Percentiles rank a stretch among this genome's conserved stretches.
Evolutionary conservation across 108 stramenopile species (phyloP).

Genomic region (Nitzschia sp.): DNA sequence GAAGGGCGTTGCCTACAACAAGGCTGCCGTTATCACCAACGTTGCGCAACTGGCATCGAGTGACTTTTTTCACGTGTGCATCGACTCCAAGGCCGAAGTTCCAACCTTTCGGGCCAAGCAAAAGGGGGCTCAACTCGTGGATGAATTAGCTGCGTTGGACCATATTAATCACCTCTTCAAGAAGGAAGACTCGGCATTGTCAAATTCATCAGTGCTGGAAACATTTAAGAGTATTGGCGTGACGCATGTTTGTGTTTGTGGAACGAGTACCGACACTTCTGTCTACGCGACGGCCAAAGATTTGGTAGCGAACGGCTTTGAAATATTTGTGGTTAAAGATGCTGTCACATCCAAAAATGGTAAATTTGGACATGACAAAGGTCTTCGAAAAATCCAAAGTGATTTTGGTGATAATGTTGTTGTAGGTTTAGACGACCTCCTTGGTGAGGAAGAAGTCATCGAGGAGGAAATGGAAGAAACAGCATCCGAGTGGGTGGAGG

Average conservation of each 20-base stretch:
- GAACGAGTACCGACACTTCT: constrained; percentile 17
- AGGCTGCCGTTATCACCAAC: constrained; percentile 13
- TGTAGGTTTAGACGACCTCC: constrained; percentile 15
- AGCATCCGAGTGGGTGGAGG: constrained; percentile 1
- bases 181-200: constrained; percentile 15
- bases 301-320: constrained; percentile 12
- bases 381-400: constrained; percentile 2
- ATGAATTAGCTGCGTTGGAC: constrained; percentile 4
- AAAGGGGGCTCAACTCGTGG: constrained; percentile 22
- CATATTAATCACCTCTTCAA: constrained; percentile 9
- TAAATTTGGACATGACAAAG: constrained; percentile 21
- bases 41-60: constrained; percentile 19
- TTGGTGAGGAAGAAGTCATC: constrained; percentile 15
- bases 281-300: constrained; percentile 16
- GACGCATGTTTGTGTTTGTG: constrained; percentile 26
- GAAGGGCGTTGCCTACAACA: constrained; percentile 18
- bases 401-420: constrained; percentile 12
- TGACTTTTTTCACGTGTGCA: constrained; percentile 23
- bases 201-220: constrained; percentile 5
- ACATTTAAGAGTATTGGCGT: background rate
- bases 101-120: constrained; percentile 7
- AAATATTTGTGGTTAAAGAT: constrained; percentile 24
- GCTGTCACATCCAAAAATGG: constrained; percentile 15
- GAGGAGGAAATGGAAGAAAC: constrained; percentile 6
- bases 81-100: constrained; percentile 19